Base-by-base conservation (phyloP, 2,329 filamentous ascomycete species). In the Colletotrichum sojae region DNA sequence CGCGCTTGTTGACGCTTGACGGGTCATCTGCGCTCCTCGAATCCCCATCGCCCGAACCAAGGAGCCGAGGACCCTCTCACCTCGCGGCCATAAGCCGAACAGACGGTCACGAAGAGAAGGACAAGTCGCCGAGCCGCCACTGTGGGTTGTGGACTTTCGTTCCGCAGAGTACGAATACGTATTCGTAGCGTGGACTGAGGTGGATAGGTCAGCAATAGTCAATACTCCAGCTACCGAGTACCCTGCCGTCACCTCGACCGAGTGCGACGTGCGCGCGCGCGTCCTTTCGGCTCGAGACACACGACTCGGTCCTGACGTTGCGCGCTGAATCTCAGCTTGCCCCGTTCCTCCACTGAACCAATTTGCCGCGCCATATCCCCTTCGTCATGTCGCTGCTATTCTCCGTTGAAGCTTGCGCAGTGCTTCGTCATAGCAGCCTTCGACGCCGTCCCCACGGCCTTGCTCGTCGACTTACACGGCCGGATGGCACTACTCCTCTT, bases 31-130 rank as follows among this genome's bases (percentile, higher is more conserved):
- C 55, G 18, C 53, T 43, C 36, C 69, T 73, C 57, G 70, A 76
- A 73, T 74, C 69, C 71, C 72, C 67, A 73, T 69, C 73, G 73
- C 57, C 73, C 31, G 31, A 36, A 36, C 31, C 31, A 36, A 36
- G 9, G 78, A 79, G 76, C 76, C 76, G 57, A 53, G 53, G 36
- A 46, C 25, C 40, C 60, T 58, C 60, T 58, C 60, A 70, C 56
- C 61, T 73, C 65, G 40, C 43, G 51, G 39, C n/a, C 59, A 51
- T 58, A 51, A 51, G 20, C 40, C 16, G 56, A 48, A 31, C 5
- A n/a, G 40, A 43, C 40, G 40, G 16, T n/a, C 40, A 36, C 27
- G 18, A 62, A 51, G 12, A 51, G 45, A 25, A 52, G 15, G 25
- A 55, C 18, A 61, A 31, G 55, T 61, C 54, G 22, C 61, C 40